Conservation (phyloP, 1,139 yeast genomes). For the Debaryomycetaceae sp. region DNA sequence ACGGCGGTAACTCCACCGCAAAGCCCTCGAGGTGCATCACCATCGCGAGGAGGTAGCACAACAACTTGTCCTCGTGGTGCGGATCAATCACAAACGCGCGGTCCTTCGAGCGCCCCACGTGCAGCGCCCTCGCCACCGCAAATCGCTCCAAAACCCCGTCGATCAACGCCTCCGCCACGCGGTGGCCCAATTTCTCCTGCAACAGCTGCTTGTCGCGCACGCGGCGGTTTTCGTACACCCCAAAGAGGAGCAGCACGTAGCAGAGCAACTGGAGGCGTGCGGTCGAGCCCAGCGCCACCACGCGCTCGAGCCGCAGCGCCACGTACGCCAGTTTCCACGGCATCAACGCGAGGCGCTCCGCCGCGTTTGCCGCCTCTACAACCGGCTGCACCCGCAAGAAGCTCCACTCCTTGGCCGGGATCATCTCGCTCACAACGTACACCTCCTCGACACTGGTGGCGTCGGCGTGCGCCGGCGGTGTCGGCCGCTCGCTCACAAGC, state of each 20-base stretch:
- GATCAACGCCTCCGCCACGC: constrained; percentile 69
- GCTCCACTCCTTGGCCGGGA: constrained; percentile 63
- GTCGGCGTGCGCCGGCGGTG: constrained; percentile 70
- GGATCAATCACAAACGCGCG: constrained; percentile 79
- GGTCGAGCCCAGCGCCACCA: constrained; percentile 41
- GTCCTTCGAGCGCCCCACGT: constrained; percentile 69
- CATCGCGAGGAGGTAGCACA: constrained; percentile 72
- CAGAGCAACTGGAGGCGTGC: constrained; percentile 66
- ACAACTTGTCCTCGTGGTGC: constrained; percentile 75
- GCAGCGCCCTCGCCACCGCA: constrained; percentile 60
- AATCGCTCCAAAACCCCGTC: constrained; percentile 71
- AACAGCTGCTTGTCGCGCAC: constrained; percentile 56
- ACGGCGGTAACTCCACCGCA: constrained; percentile 69
- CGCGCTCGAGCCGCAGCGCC: constrained; percentile 42
- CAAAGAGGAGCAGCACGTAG: constrained; percentile 75
- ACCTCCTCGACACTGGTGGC: constrained; percentile 81
- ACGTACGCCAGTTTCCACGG: constrained; percentile 63
- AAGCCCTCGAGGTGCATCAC: constrained; percentile 75
- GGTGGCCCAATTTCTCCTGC: constrained; percentile 51
- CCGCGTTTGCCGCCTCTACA: constrained; percentile 42
- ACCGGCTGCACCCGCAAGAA: constrained; percentile 57
- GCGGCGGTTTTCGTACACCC: constrained; percentile 73
- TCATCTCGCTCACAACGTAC: constrained; percentile 67
- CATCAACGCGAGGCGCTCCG: constrained; percentile 49
- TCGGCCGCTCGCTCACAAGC: constrained; percentile 68